Percentiles rank a stretch among this genome's conserved stretches.
Evolutionary conservation across 192 early-diverging fungal species (phyloP).

Genomic region (Cetraspora pellucida): DNA sequence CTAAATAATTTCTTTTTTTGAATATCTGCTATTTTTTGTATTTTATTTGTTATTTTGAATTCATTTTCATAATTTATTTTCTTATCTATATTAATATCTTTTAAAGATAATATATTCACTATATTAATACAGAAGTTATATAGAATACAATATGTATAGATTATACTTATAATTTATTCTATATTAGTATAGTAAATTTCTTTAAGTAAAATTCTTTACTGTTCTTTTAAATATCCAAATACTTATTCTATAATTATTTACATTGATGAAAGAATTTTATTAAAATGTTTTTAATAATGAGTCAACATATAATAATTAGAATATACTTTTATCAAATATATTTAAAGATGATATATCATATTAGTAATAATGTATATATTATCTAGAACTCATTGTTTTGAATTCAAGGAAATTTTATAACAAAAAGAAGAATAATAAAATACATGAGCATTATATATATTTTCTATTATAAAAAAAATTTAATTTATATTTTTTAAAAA

Average conservation of each 20-base stretch:
- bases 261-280: conserved; percentile 7
- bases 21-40: too few relatives aligned
- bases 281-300: not conserved
- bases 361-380: not conserved
- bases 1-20: too few relatives aligned
- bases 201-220: not conserved
- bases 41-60: too few relatives aligned
- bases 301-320: not conserved
- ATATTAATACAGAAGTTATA: not conserved
- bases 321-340: not conserved
- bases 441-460: not conserved
- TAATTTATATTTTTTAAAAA: not conserved
- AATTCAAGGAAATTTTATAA: not conserved
- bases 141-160: not conserved
- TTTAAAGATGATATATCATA: not conserved
- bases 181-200: not conserved
- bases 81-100: not conserved
- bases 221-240: not conserved
- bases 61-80: too few relatives aligned
- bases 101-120: conserved; percentile 30
- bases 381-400: not conserved
- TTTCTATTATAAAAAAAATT: not conserved
- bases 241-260: not conserved
- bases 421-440: not conserved
- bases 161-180: not conserved